These are phyloP conservation scores for Xylariaceae sp. DNA, from an alignment of 2,329 filamentous ascomycete species.

Conservation along the genomic window DNA sequence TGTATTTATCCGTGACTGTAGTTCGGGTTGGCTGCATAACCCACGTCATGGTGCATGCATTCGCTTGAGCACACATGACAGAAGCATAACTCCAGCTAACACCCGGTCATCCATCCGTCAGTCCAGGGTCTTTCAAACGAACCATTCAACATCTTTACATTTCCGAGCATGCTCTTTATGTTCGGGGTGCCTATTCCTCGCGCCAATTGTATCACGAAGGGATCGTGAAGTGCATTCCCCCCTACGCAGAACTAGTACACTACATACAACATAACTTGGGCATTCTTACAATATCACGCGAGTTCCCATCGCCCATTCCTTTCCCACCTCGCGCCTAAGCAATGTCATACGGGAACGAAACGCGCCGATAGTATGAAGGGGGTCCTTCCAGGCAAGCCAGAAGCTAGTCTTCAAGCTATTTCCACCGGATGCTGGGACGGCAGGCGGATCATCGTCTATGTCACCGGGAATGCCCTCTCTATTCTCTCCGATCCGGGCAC, in stretches of 20 bases:
- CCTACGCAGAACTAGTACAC: constrained; percentile 15
- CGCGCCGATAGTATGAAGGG: constrained; percentile 39
- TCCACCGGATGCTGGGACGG: constrained; percentile 43
- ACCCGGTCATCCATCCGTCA: constrained; percentile 6
- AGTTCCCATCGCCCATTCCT: not conserved
- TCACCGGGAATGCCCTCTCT: constrained; percentile 81
- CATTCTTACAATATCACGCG: too few species aligned
- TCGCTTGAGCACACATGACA: not conserved
- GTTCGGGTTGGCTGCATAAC: not conserved
- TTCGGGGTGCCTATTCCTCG: not conserved
- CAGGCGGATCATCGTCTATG: constrained; percentile 54
- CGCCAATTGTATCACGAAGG: not conserved
- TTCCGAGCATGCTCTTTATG: not conserved
- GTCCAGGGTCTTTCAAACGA: not conserved
- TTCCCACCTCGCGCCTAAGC: constrained; percentile 18
- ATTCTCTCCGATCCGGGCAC: constrained; percentile 70
- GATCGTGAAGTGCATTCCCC: not conserved
- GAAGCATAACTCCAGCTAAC: constrained; percentile 7
- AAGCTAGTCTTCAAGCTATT: constrained; percentile 43
- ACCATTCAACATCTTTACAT: not conserved
- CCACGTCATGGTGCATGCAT: constrained; percentile 28
- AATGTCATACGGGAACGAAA: constrained; percentile 25
- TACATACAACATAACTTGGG: not conserved
- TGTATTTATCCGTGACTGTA: not conserved
- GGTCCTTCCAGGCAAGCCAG: constrained; percentile 45